Conservation (phyloP, 306 rosid genomes). For the Adenanthera pavonina region DNA sequence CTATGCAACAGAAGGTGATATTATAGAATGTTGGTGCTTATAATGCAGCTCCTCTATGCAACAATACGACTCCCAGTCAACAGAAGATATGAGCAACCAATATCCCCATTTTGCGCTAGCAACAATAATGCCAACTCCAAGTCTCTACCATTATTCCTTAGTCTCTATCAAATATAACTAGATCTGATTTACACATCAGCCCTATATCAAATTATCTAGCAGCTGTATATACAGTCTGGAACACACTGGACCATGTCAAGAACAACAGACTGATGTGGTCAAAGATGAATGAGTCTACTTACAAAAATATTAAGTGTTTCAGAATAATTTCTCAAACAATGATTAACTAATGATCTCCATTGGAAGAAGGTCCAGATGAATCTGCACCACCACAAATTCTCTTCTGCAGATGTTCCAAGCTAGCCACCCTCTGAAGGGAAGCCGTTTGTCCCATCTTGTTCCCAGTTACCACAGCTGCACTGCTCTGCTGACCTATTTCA, state of each 20-base stretch:
- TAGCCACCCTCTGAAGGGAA: constrained; percentile 84
- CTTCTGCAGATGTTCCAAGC: constrained; percentile 96
- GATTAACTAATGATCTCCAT: constrained; percentile 50
- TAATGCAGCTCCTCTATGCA: background rate
- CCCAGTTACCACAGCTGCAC: constrained; percentile 46
- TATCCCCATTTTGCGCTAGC: background rate
- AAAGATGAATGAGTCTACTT: constrained; percentile 46
- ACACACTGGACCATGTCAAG: constrained; percentile 24
- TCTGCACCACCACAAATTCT: constrained; percentile 65
- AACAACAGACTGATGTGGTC: constrained; percentile 33
- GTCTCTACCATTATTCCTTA: background rate
- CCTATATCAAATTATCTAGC: background rate
- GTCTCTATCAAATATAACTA: background rate
- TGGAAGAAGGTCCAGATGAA: constrained; percentile 48
- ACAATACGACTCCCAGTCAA: background rate
- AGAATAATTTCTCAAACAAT: constrained; percentile 30
- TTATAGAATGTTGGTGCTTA: background rate
- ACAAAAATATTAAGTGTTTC: constrained; percentile 21
- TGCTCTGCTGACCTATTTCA: constrained; percentile 55
- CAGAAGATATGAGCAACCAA: background rate
- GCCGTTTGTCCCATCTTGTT: constrained; percentile 60
- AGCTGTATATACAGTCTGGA: background rate
- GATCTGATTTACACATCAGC: background rate
- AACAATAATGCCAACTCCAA: background rate
- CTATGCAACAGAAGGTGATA: background rate